Base-by-base conservation (phyloP, 202 grass and related monocot species). In the Bolboschoenoplectus hybrid region DNA sequence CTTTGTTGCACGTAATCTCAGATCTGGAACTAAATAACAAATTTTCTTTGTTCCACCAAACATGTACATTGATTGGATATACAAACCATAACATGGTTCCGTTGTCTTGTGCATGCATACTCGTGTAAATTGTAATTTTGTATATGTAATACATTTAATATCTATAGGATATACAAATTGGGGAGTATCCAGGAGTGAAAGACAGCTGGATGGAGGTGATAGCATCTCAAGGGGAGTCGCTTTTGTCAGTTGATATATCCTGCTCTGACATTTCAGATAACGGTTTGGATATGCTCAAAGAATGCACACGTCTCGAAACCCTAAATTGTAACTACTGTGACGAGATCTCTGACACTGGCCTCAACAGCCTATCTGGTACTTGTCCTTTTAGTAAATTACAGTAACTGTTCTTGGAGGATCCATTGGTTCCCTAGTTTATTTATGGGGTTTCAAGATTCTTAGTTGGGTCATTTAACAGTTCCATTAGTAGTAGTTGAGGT, bases 261-360 rank as follows among this genome's bases (percentile, higher is more conserved):
- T 96, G 88, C 74, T 97, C 97, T 66, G 93, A 99, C 85, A 92
- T 99, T 45, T 92, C 97, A 19, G 92, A 97, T 90, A 81, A 51
- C 81, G 97, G 93, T 82, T 86, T 99, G 62, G 85, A 83, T 75
- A 82, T 90, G 75, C 89, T 99, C 2, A 97, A 94, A 85, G 83
- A 91, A 88, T 99, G 97, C 49, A 63, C 78, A 49, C 90, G 85
- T 82, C 79, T 99, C 56, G 91, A 99, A 85, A 94, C 63, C 79
- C 90, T 99, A 87, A 62, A 89, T 89, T 99, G 88, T 69, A 88
- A 99, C 83, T 99, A 93, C 55, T 99, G 97, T 89, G 97, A 99
- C 55, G 65, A 87, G 67, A 94, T 99, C 14, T 99, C 93, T 64
- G 92, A 94, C 67, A 38, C 81, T 85, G 93, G 97, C 47, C 92